Evolutionary conservation across 345 rosid genomes (phyloP).

Genomic region (Lumnitzera racemosa): DNA sequence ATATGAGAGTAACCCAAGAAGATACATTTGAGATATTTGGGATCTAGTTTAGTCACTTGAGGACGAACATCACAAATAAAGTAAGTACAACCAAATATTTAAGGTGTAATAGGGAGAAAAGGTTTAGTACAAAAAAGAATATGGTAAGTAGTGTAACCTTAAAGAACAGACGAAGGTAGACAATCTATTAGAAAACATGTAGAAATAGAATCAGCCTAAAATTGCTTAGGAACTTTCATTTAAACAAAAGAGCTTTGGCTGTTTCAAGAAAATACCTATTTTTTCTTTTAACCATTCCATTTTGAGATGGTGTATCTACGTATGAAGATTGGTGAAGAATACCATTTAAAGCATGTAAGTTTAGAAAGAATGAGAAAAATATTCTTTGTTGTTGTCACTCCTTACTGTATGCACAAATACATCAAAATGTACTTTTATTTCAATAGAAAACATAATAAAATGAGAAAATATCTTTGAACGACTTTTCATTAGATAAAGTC

Average conservation of each 20-base stretch:
- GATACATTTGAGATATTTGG: not conserved
- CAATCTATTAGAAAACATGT: slow-evolving; percentile 8
- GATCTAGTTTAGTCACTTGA: not conserved
- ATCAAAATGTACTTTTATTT: slow-evolving; percentile 5
- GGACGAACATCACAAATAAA: slow-evolving; percentile 4
- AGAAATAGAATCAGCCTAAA: slow-evolving; percentile 5
- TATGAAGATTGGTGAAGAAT: slow-evolving; percentile 12
- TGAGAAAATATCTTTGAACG: not conserved
- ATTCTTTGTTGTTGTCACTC: slow-evolving; percentile 2
- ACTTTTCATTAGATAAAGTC: slow-evolving; percentile 7
- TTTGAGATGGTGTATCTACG: slow-evolving; percentile 6
- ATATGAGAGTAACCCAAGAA: not conserved
- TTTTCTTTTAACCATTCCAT: slow-evolving; percentile 6
- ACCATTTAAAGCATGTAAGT: not conserved
- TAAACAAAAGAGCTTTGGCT: not conserved
- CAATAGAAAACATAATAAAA: slow-evolving; percentile 4
- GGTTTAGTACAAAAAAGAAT: not conserved
- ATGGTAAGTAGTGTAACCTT: not conserved
- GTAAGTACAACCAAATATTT: slow-evolving; percentile 1
- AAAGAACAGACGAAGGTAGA: slow-evolving; percentile 2
- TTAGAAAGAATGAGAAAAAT: not conserved
- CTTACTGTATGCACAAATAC: not conserved
- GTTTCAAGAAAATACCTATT: not conserved
- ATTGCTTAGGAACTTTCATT: not conserved
- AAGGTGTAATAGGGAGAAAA: not conserved